Conservation (phyloP, 2,329 filamentous ascomycete species). For the Lizonia empirigonia region DNA sequence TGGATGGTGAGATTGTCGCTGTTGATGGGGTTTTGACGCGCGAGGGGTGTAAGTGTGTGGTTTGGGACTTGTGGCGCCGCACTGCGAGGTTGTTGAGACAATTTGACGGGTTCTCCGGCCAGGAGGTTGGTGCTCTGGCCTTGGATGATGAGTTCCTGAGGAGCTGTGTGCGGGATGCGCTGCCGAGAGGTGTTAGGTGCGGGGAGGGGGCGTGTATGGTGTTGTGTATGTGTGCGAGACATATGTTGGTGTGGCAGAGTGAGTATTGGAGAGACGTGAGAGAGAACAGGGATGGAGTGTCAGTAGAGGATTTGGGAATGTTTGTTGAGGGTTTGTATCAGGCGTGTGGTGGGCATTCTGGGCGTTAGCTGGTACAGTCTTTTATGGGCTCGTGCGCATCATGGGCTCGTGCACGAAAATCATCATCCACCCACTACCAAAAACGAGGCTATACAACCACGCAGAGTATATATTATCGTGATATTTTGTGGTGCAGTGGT, state of each 20-base stretch:
- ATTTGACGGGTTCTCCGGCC: not conserved
- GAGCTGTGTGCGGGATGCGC: not conserved
- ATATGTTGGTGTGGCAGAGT: slow-evolving; percentile 4
- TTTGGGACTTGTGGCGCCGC: slow-evolving; percentile 6
- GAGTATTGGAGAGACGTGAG: not conserved
- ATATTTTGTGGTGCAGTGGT: too few species aligned
- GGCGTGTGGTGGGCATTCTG: not conserved
- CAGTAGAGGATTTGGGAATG: not conserved
- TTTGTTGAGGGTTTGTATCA: not conserved
- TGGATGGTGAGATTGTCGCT: slow-evolving; percentile 6
- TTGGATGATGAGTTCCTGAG: not conserved
- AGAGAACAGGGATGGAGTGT: not conserved
- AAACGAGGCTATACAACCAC: too few species aligned
- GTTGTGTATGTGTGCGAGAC: not conserved
- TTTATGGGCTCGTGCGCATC: too few species aligned
- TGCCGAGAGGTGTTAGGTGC: slow-evolving; percentile 4
- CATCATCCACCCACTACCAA: too few species aligned
- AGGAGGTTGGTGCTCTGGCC: not conserved
- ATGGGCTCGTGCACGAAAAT: too few species aligned
- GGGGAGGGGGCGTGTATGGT: not conserved
- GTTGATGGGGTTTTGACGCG: slow-evolving; percentile 1
- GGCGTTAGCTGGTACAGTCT: not conserved
- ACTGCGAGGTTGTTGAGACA: not conserved
- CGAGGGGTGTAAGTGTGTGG: not conserved
- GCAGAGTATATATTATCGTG: too few species aligned